Conservation (phyloP, 345 rosid genomes). For the Durio zibethinus region DNA sequence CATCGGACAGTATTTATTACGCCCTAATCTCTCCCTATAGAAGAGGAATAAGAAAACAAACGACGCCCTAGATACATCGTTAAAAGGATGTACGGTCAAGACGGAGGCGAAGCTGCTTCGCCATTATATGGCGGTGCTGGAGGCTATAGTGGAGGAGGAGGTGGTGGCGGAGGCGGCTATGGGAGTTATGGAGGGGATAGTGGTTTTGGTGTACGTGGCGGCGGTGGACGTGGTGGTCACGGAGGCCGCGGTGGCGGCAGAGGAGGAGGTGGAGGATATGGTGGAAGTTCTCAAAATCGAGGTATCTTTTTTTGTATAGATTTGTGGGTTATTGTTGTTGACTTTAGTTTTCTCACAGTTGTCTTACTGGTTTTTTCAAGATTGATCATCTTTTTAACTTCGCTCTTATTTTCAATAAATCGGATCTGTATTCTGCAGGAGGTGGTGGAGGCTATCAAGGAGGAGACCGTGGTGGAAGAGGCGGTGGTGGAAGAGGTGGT, state of each 20-base stretch:
- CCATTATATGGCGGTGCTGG: neutral
- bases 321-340: slow-evolving; percentile 7
- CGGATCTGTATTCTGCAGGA: slow-evolving; percentile 15
- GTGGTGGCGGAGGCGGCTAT: slow-evolving; percentile 35
- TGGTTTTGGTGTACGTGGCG: slow-evolving; percentile 29
- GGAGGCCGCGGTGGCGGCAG: slow-evolving; percentile 48
- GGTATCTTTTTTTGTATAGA: slow-evolving; percentile 33
- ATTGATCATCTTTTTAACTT: neutral
- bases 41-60: neutral
- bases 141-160: slow-evolving; percentile 28
- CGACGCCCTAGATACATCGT: neutral
- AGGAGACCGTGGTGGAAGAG: slow-evolving; percentile 76
- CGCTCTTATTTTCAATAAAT: neutral
- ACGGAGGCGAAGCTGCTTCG: neutral
- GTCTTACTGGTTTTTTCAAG: slow-evolving; percentile 2
- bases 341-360: neutral
- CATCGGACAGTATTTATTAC: neutral
- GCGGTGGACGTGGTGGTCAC: slow-evolving; percentile 38
- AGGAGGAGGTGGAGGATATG: slow-evolving; percentile 55
- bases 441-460: slow-evolving; percentile 60
- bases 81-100: slow-evolving; percentile 15
- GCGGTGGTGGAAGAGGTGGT: slow-evolving; percentile 53
- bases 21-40: neutral
- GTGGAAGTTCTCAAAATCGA: slow-evolving; percentile 48
- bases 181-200: slow-evolving; percentile 39